Percentiles rank a stretch among this genome's conserved stretches.
Conservation (phyloP, 345 rosid genomes). For the Salix purpurea region DNA sequence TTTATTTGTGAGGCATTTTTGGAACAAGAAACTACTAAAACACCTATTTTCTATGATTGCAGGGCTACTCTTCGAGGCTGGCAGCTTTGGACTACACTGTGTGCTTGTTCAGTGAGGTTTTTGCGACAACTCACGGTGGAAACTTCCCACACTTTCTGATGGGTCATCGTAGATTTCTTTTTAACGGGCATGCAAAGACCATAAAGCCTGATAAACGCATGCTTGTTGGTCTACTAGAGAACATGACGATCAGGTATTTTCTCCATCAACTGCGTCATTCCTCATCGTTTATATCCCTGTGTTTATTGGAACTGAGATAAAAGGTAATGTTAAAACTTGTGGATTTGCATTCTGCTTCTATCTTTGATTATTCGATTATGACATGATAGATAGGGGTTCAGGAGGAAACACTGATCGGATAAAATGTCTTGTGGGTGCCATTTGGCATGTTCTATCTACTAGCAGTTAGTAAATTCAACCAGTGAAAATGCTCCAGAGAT, state of each 20-base stretch:
- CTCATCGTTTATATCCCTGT: background rate
- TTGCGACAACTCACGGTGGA: conserved; percentile 92
- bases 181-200: conserved; percentile 83
- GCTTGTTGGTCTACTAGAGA: conserved; percentile 71
- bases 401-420: background rate
- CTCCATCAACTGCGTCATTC: background rate
- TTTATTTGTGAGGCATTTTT: background rate
- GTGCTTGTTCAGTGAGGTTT: conserved; percentile 84
- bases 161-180: conserved; percentile 91
- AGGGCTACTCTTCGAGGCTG: conserved; percentile 89
- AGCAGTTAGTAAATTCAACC: background rate
- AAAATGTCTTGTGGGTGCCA: background rate
- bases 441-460: background rate
- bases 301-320: background rate
- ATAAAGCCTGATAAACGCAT: conserved; percentile 79
- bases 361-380: background rate
- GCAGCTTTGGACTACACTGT: conserved; percentile 93
- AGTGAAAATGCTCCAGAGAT: background rate
- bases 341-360: background rate
- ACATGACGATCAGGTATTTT: conserved; percentile 65
- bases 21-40: background rate
- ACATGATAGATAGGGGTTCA: background rate
- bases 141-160: conserved; percentile 93
- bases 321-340: background rate
- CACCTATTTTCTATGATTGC: conserved; percentile 11